Evolutionary conservation across 306 rosid species (phyloP).

Genomic region (Casuarina glauca): DNA sequence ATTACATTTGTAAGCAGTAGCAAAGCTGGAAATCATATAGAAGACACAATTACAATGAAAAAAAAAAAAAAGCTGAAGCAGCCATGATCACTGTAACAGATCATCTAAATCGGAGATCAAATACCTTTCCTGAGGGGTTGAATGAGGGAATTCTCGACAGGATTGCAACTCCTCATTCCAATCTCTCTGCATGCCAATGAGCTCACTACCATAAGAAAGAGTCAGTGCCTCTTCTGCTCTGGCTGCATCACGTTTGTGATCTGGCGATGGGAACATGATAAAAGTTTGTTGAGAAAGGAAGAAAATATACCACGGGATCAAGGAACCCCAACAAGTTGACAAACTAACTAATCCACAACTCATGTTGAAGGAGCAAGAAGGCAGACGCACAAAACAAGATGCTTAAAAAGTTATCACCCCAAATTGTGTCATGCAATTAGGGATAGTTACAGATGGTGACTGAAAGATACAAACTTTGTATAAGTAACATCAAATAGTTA

Average conservation of each 20-base stretch:
- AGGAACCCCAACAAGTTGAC: slow-evolving; percentile 14
- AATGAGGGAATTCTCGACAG: slow-evolving; percentile 94
- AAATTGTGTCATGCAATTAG: background rate
- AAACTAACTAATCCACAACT: background rate
- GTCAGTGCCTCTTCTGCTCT: slow-evolving; percentile 92
- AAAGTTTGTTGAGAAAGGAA: slow-evolving; percentile 14
- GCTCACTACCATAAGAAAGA: slow-evolving; percentile 91
- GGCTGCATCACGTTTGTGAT: slow-evolving; percentile 89
- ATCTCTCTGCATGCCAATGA: slow-evolving; percentile 98
- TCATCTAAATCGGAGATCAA: slow-evolving; percentile 10
- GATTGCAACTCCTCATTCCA: slow-evolving; percentile 99
- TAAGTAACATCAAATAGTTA: no score
- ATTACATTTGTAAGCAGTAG: background rate
- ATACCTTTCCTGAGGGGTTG: slow-evolving; percentile 93
- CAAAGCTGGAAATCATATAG: slow-evolving; percentile 10
- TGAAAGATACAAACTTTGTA: no score
- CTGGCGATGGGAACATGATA: slow-evolving; percentile 41
- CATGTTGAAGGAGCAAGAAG: background rate
- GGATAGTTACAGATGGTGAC: background rate
- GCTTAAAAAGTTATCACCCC: no score
- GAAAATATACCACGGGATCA: slow-evolving; percentile 1
- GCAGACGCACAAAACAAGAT: background rate
- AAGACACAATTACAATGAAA: slow-evolving; percentile 14
- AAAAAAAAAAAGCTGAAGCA: slow-evolving; percentile 20
- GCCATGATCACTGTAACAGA: slow-evolving; percentile 12